Conservation (phyloP, 2,329 filamentous ascomycete genomes). For the Aspergillus sp. region DNA sequence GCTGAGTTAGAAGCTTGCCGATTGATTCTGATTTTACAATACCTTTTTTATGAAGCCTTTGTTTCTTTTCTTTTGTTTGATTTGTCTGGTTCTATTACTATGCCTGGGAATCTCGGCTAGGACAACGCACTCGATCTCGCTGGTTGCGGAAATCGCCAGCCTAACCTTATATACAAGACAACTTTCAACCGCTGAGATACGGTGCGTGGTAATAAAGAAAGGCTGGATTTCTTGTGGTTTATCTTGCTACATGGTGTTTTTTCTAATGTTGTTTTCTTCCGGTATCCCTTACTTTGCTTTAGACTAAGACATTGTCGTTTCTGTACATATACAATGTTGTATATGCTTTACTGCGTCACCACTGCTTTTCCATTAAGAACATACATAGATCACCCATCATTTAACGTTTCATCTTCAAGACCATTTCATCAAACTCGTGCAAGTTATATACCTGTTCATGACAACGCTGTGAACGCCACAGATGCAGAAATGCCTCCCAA, state of each 20-base stretch:
- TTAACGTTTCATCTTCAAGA: not conserved
- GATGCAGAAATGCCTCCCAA: conserved; percentile 2
- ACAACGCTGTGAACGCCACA: conserved; percentile 2
- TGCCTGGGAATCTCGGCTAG: not conserved
- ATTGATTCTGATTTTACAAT: not conserved
- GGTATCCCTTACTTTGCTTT: not conserved
- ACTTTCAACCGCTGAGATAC: no score
- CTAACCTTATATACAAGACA: no score
- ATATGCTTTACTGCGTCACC: not conserved
- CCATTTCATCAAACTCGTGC: not conserved
- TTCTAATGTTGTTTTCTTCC: conserved; percentile 1
- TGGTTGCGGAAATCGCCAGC: no score
- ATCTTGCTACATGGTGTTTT: not conserved
- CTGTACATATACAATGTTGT: not conserved
- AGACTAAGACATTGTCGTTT: not conserved
- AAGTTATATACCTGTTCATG: not conserved
- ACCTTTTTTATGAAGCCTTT: not conserved
- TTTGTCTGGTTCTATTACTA: not conserved
- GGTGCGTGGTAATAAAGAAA: not conserved
- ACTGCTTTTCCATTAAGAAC: not conserved
- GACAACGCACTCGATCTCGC: not conserved
- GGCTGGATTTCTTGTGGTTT: not conserved
- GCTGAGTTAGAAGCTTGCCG: conserved; percentile 46
- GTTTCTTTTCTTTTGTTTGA: not conserved
- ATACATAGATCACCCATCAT: not conserved